Percentiles rank a stretch among this genome's conserved stretches.
Evolutionary conservation across 164 flowering plant species (phyloP).

Genomic region (grape (Vitis vinifera)): DNA sequence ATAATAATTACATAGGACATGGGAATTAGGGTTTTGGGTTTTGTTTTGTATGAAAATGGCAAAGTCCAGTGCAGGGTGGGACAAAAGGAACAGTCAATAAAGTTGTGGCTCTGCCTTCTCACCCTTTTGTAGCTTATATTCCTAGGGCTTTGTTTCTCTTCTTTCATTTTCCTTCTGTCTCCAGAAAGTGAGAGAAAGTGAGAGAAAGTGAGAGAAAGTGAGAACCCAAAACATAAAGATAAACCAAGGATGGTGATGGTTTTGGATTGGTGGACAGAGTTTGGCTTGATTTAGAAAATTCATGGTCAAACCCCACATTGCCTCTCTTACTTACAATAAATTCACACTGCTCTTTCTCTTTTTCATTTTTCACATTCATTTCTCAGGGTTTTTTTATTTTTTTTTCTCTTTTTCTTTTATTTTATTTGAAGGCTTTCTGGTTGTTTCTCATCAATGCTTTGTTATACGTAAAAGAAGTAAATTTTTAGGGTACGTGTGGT

Average conservation of each 20-base stretch:
- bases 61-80: constrained; percentile 1
- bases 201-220: background rate
- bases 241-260: background rate
- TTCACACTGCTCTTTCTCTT: background rate
- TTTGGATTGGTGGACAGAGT: constrained; percentile 1
- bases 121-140: constrained; percentile 20
- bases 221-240: too few species aligned
- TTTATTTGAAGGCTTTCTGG: too few species aligned
- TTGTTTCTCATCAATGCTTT: too few species aligned
- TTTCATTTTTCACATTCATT: background rate
- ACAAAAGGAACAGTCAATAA: constrained; percentile 25
- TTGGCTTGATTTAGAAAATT: background rate
- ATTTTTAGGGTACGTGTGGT: too few species aligned
- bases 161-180: constrained; percentile 19
- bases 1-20: constrained; percentile 28
- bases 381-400: background rate
- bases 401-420: too few species aligned
- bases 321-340: background rate
- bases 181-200: constrained; percentile 6
- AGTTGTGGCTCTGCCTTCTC: background rate
- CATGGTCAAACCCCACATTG: constrained; percentile 11
- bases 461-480: too few species aligned
- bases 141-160: constrained; percentile 30
- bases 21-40: constrained; percentile 22
- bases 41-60: constrained; percentile 22